Percentiles rank a stretch among this genome's conserved stretches.
These are phyloP conservation scores for Lactarius hengduanensis DNA, from an alignment of 768 basidiomycete genomes.

Conservation along the genomic window DNA sequence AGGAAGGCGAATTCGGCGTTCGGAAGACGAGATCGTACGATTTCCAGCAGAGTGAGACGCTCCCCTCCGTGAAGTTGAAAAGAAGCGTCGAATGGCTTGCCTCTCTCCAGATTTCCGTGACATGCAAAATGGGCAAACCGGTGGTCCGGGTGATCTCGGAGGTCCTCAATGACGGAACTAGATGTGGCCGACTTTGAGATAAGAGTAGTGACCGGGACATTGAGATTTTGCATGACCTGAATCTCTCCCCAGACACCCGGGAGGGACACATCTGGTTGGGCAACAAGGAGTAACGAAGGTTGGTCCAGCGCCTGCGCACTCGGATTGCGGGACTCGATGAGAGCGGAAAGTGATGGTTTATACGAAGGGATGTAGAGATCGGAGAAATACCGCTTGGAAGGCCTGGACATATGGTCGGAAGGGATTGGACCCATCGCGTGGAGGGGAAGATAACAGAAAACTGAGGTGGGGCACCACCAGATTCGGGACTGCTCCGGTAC, in stretches of 20 bases:
- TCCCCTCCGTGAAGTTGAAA: not conserved
- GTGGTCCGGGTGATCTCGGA: not conserved
- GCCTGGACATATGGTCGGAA: not conserved
- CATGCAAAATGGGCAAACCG: not conserved
- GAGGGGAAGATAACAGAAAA: no score
- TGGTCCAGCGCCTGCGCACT: not conserved
- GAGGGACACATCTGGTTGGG: not conserved
- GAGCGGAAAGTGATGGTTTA: not conserved
- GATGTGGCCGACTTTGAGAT: not conserved
- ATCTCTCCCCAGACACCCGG: not conserved
- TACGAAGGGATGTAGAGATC: constrained; percentile 11
- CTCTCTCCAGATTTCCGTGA: not conserved
- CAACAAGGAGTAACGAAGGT: constrained; percentile 12
- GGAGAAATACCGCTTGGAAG: constrained; percentile 4
- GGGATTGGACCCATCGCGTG: constrained; percentile 8
- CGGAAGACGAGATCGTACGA: not conserved
- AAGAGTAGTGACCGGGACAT: not conserved
- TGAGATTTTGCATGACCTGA: not conserved
- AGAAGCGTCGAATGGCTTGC: not conserved
- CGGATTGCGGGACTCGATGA: constrained; percentile 2
- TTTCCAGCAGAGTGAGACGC: not conserved
- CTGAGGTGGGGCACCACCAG: no score
- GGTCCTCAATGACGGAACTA: not conserved
- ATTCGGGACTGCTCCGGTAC: no score
- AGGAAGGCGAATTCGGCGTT: constrained; percentile 18